Evolutionary conservation across 2,329 filamentous ascomycete species (phyloP).

Genomic region (Penicillium sp.): DNA sequence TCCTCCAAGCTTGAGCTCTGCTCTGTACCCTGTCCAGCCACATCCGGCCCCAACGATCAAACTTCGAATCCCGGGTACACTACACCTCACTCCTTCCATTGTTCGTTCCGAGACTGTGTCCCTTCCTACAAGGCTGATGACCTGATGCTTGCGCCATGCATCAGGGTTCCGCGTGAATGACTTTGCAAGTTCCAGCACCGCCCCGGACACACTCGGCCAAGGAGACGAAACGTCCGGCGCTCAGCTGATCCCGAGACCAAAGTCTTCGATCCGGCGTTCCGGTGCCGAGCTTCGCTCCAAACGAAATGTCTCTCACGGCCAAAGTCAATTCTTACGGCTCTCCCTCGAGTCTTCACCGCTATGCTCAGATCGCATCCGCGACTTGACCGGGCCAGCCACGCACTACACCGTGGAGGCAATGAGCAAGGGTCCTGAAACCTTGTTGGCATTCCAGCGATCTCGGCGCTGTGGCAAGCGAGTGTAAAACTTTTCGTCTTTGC

Average conservation of each 20-base stretch:
- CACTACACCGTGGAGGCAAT: constrained; percentile 1
- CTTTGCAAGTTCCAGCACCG: constrained; percentile 7
- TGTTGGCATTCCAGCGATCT: neutral
- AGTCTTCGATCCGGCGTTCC: constrained; percentile 12
- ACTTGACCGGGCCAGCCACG: constrained; percentile 2
- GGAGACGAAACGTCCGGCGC: too few relatives aligned
- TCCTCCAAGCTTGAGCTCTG: neutral
- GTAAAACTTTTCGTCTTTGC: neutral
- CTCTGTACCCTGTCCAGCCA: constrained; percentile 9
- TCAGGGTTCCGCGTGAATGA: constrained; percentile 9
- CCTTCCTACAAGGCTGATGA: neutral
- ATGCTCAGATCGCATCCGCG: constrained; percentile 3
- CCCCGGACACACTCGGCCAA: too few relatives aligned
- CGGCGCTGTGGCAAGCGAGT: constrained; percentile 2
- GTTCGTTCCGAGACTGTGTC: neutral
- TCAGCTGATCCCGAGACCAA: constrained; percentile 9
- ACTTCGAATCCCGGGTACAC: constrained; percentile 6
- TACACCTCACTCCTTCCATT: neutral
- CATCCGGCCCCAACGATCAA: constrained; percentile 8
- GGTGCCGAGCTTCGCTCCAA: neutral
- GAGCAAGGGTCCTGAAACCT: neutral
- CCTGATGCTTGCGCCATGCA: constrained; percentile 11
- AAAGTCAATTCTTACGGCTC: constrained; percentile 17
- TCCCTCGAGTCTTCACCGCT: constrained; percentile 13
- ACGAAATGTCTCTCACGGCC: neutral